Base-by-base conservation (phyloP, 2,329 filamentous ascomycete genomes). In the Aspergillus luchuensis region DNA sequence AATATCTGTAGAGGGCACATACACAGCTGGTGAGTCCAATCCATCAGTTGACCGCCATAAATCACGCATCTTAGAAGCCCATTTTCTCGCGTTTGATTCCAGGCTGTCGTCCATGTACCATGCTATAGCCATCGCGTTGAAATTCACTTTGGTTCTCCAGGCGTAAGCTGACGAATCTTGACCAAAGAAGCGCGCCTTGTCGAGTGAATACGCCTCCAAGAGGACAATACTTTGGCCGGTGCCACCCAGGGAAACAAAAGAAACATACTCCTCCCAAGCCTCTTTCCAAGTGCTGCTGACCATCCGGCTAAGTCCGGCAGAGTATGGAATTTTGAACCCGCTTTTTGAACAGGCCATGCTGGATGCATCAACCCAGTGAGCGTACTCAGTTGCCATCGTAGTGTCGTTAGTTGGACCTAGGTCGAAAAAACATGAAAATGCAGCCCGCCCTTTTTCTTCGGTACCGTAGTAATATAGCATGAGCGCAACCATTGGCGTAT, bases 131-230 rank as follows among this genome's bases (percentile, higher is more conserved):
- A 58, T 19, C 8, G 57, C 57, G 23, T 58, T 58, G 39, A 48
- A 58, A 39, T 58, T 58, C 17, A 58, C 49, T 1, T 58, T 47
- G 30, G 48, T 58, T 45, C 57, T 54, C 33, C 49, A 54, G 30
- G 57, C 49, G 36, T 47, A 58, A 5, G 57, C 25, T 48, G 49
- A 25, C 1, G 57, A 58, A 13, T 28, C 52, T 8, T 58, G 11
- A 13, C 23, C 36, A 3, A 54, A 5, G 0, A 23, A 25, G 4
- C 57, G 57, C 2, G 49, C 19, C 15, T 49, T 49, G 7, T 49
- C 17, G 2, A 30, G 30, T 4, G 54, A 25, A 41, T 49, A 56
- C n/a, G 43, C 43, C 41, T 56, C 54, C 28, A 56, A 13, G 3
- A 56, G 45, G 23, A 56, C 43, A 3, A 47, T 1, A 13, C 28